Evolutionary conservation across 1,284 basidiomycete genomes (phyloP).

Genomic region (Malassezia cuniculi): DNA sequence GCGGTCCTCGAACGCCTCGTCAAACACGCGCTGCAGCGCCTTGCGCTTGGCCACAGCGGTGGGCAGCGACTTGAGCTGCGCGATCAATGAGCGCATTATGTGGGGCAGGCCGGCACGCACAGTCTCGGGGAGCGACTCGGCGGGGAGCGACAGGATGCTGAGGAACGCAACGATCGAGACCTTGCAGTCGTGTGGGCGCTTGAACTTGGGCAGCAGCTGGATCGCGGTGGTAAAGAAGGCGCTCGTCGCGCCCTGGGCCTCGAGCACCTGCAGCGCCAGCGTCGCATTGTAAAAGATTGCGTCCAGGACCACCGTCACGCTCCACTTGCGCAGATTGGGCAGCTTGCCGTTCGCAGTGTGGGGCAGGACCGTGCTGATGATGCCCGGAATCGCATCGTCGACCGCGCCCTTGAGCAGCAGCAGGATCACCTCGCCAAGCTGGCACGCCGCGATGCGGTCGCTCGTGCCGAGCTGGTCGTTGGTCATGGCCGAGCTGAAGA

Average conservation of each 20-base stretch:
- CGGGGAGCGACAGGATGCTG: conserved; percentile 25
- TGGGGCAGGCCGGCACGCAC: conserved; percentile 25
- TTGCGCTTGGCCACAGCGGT: conserved; percentile 31
- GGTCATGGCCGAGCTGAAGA: conserved; percentile 64
- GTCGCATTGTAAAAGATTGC: conserved; percentile 70
- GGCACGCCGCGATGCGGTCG: conserved; percentile 67
- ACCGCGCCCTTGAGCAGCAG: conserved; percentile 64
- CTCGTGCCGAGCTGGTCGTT: conserved; percentile 56
- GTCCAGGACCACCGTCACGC: conserved; percentile 70
- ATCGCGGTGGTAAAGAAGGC: conserved; percentile 63
- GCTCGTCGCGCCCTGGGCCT: conserved; percentile 53
- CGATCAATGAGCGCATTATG: conserved; percentile 24
- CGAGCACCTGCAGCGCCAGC: conserved; percentile 63
- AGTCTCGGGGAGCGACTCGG: conserved; percentile 20
- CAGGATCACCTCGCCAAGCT: conserved; percentile 68
- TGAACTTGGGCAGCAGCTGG: conserved; percentile 54
- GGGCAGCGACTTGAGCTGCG: conserved; percentile 29
- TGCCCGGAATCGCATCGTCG: conserved; percentile 44
- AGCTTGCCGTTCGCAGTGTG: conserved; percentile 46
- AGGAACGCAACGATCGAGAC: conserved; percentile 60
- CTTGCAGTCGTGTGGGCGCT: conserved; percentile 83
- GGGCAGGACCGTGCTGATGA: conserved; percentile 26
- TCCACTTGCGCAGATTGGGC: conserved; percentile 58
- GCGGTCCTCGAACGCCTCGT: conserved; percentile 28
- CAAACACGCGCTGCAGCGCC: conserved; percentile 31